Evolutionary conservation across 1,284 basidiomycete species (phyloP), one percentile per base, ranked within the genome.

Genomic region (Ceratobasidium theobromae): DNA sequence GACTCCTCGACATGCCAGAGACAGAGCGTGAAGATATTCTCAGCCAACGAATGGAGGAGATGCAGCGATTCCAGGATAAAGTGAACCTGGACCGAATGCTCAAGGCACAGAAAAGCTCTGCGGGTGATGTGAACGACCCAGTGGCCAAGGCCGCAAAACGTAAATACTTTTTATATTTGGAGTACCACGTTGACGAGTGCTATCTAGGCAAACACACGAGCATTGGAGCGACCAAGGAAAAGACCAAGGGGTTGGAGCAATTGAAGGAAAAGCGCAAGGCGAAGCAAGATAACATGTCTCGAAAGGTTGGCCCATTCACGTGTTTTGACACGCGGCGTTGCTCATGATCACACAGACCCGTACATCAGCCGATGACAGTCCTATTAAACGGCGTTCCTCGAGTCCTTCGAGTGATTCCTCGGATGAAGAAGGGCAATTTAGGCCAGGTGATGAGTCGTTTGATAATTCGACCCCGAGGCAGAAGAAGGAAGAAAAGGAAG

Each of bases 11-110:
- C 30, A 82, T 96, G 82, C 85, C 89, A 41, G 95, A 98, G 76
- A 82, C 97, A 69, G 89, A 95, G 69, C 85, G 95, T 51, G 95
- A 98, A 76, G 86, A 86, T 27, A 89, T 93, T 58, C 81, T 98
- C 12, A 87, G 91, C 0, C 80, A 85, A 60, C 85, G 95, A 6
- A 79, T 86, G 49, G 93, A 95, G 68, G 87, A 94, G 76, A 85
- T 90, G 77, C 88, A 93, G 73, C 82, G 86, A 70, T 81, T 86
- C 67, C 82, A 86, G 71, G 91, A 94, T 77, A 85, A 86, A 72
- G 81, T 83, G 52, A 85, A 88, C 70, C 78, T 97, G 2, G 85
- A 88, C 41, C 84, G 87, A 70, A 86, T 97, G 82, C 82, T 91
- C 49, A 83, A 84, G 68, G 82, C 80, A 16, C 81, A 89, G 73